Evolutionary conservation across 352 stramenopile genomes (phyloP).

Genomic region (Globisporangium nagaii): DNA sequence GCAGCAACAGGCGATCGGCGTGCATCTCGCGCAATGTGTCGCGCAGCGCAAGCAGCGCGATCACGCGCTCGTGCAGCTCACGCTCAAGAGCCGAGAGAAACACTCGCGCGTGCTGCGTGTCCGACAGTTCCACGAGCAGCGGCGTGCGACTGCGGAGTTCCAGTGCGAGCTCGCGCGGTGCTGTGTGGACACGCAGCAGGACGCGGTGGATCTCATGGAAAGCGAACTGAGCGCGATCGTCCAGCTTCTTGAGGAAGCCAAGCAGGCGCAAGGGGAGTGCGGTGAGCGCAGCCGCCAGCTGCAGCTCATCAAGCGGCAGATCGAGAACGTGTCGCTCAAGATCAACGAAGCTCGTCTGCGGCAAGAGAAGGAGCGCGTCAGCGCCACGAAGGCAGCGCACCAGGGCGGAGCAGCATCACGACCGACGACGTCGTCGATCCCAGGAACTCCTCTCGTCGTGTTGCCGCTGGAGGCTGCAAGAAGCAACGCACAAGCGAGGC

Average conservation of each 20-base stretch:
- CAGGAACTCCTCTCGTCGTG: neutral
- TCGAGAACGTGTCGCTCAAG: slow-evolving; percentile 44
- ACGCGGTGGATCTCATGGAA: slow-evolving; percentile 31
- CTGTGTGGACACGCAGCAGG: slow-evolving; percentile 35
- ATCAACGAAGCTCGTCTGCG: slow-evolving; percentile 28
- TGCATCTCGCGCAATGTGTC: slow-evolving; percentile 15
- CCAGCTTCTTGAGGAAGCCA: slow-evolving; percentile 26
- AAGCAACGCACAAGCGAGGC: neutral
- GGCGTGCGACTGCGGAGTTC: slow-evolving; percentile 12
- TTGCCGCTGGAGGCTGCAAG: neutral
- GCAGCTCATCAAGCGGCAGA: slow-evolving; percentile 41
- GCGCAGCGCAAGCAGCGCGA: slow-evolving; percentile 9
- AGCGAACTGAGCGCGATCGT: slow-evolving; percentile 25
- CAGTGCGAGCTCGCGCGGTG: slow-evolving; percentile 23
- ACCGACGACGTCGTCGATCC: slow-evolving; percentile 6
- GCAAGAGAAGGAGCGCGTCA: slow-evolving; percentile 2
- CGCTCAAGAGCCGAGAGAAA: slow-evolving; percentile 11
- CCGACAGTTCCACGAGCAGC: slow-evolving; percentile 20
- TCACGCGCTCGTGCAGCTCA: slow-evolving; percentile 15
- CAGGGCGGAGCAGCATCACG: neutral
- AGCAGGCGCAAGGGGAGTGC: slow-evolving; percentile 31
- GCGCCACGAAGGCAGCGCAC: neutral
- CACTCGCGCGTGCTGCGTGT: slow-evolving; percentile 15
- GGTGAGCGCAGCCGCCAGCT: slow-evolving; percentile 18
- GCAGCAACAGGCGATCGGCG: slow-evolving; percentile 25